Conservation (phyloP, 805 yeast species). For the Nakazawaea populi region DNA sequence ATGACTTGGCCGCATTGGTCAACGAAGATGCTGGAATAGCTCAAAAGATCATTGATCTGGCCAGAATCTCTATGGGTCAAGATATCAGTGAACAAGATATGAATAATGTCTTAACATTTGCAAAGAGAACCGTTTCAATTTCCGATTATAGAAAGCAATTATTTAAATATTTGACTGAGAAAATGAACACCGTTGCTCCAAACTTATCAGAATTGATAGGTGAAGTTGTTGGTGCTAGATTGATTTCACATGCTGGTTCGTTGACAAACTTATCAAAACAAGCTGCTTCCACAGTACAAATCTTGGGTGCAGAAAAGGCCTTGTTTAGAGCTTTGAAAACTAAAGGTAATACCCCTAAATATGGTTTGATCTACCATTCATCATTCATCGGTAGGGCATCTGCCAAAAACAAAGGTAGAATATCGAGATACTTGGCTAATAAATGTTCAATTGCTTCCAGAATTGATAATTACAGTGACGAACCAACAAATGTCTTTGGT, state of each 20-base stretch:
- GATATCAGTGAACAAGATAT: constrained; percentile 93
- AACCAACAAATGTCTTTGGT: constrained; percentile 88
- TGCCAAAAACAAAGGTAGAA: constrained; percentile 97
- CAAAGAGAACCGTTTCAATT: constrained; percentile 86
- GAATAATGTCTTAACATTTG: constrained; percentile 86
- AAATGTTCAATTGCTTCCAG: constrained; percentile 98
- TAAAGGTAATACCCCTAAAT: constrained; percentile 94
- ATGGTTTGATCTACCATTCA: constrained; percentile 92
- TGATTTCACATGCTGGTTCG: constrained; percentile 98
- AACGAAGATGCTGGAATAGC: constrained; percentile 92
- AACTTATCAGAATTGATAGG: constrained; percentile 95
- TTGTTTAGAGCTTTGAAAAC: constrained; percentile 94
- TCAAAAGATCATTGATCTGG: constrained; percentile 87
- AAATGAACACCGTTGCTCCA: constrained; percentile 98
- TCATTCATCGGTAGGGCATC: constrained; percentile 91
- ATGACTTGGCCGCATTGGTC: constrained; percentile 84
- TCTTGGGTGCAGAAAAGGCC: constrained; percentile 96
- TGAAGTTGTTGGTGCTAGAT: constrained; percentile 97
- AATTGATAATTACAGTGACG: constrained; percentile 95
- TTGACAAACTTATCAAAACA: constrained; percentile 93
- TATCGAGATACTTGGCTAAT: constrained; percentile 96
- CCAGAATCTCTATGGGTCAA: constrained; percentile 98
- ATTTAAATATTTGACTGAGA: constrained; percentile 82
- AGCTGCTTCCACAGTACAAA: constrained; percentile 99
- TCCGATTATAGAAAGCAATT: constrained; percentile 85